Conservation (phyloP, 371 early-diverging fungal species). For the Parasitella parasitica region DNA sequence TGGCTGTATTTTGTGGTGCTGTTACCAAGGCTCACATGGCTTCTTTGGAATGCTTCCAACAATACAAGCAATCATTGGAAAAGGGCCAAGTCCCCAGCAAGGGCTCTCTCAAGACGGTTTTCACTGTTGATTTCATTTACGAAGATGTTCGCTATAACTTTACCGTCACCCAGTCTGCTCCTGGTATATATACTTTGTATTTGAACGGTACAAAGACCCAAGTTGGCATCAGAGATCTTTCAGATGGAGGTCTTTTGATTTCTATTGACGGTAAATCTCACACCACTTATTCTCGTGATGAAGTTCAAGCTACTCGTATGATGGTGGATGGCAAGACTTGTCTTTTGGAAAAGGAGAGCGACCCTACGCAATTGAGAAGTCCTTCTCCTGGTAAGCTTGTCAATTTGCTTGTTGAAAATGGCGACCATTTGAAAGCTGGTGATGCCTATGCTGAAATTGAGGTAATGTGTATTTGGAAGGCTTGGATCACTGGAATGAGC, state of each 20-base stretch:
- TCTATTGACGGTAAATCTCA: slow-evolving; percentile 87
- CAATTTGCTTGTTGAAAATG: slow-evolving; percentile 88
- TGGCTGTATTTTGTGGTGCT: slow-evolving; percentile 93
- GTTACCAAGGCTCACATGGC: slow-evolving; percentile 80
- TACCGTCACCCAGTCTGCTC: slow-evolving; percentile 77
- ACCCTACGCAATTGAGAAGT: slow-evolving; percentile 92
- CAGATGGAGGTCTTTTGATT: slow-evolving; percentile 94
- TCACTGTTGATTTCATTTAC: slow-evolving; percentile 87
- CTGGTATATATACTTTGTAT: slow-evolving; percentile 77
- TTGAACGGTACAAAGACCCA: slow-evolving; percentile 83
- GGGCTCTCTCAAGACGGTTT: slow-evolving; percentile 72
- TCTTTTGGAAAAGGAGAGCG: slow-evolving; percentile 91
- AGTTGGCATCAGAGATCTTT: slow-evolving; percentile 78
- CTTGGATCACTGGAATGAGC: not conserved
- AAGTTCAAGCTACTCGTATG: slow-evolving; percentile 85
- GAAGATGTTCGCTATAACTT: slow-evolving; percentile 88
- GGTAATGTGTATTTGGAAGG: slow-evolving; percentile 28
- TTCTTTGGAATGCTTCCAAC: slow-evolving; percentile 62
- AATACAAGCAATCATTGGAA: slow-evolving; percentile 81
- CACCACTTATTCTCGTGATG: slow-evolving; percentile 89
- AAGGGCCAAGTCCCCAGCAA: slow-evolving; percentile 90
- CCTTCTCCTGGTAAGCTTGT: slow-evolving; percentile 98
- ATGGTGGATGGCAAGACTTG: slow-evolving; percentile 92
- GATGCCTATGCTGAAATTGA: slow-evolving; percentile 98
- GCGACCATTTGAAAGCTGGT: slow-evolving; percentile 85